Evolutionary conservation across 2,329 filamentous ascomycete species (phyloP).

Genomic region (Chrysosporium queenslandicum): DNA sequence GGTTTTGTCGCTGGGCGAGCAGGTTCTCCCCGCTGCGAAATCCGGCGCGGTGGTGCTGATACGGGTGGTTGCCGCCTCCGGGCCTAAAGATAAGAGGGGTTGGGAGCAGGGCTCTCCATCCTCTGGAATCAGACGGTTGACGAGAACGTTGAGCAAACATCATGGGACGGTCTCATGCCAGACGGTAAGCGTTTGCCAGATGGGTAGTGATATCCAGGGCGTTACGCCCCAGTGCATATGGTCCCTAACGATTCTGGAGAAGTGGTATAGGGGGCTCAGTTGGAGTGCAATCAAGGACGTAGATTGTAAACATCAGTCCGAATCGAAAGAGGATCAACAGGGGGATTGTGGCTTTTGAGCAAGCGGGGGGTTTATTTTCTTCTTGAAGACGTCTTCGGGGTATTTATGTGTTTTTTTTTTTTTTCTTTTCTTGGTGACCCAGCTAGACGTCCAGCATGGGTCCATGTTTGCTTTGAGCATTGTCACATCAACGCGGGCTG

Average conservation of each 20-base stretch:
- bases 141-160: background rate
- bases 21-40: conserved; percentile 11
- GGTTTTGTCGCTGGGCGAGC: background rate
- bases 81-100: background rate
- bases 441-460: background rate
- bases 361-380: too few relatives aligned
- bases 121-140: background rate
- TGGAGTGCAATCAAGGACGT: background rate
- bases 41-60: background rate
- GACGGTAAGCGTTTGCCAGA: background rate
- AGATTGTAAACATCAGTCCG: background rate
- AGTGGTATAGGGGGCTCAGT: background rate
- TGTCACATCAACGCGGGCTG: background rate
- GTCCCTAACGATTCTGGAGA: background rate
- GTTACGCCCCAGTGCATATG: background rate
- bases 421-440: background rate
- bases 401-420: conserved; percentile 5
- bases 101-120: background rate
- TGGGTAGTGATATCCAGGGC: background rate
- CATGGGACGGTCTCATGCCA: background rate
- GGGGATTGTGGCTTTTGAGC: background rate
- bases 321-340: background rate
- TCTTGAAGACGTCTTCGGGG: background rate
- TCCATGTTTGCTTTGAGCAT: conserved; percentile 6
- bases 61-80: too few relatives aligned